Base-by-base conservation (phyloP, 2,329 filamentous ascomycete genomes). In the Spiromastix sp. region DNA sequence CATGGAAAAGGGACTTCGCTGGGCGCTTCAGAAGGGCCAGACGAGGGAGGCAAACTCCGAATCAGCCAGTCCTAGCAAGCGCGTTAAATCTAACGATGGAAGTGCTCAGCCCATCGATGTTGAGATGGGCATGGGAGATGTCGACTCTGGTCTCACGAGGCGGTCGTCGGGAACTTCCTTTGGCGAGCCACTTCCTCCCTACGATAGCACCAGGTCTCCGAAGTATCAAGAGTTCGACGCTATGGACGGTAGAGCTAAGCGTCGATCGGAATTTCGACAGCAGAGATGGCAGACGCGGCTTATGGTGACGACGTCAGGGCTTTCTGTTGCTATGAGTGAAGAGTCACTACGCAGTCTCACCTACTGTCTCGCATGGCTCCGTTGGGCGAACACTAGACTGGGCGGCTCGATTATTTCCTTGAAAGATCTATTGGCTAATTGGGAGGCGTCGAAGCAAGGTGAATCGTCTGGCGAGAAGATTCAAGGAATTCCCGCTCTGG, bases 321-420 rank as follows among this genome's bases (percentile, higher is more conserved):
- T 96, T 1, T 86, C 86, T 43, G 80, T 93, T 11, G 86, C 91
- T 1, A 85, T 98, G 72, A 93, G 82, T 49, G 81, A 93, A 12
- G 81, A 91, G 50, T 93, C 85, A 15, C 64, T 95, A 6, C 75
- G 79, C 34, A 91, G 81, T 42, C 65, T 98, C 27, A 85, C 84
- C 48, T 89, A 85, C 49, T 95, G 87, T 44, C 65, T 96, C 2
- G 72, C 72, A 16, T 83, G 86, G 70, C 66, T 96, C 30, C 74
- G 79, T 17, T 81, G 79, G 71, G 85, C 85, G 2, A 93, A 93
- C 42, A 77, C 76, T 5, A 83, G 85, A 52, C 77, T 96, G 38
- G 77, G 79, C 30, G 77, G 77, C 31, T 73, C 85, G 0, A 83
- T 94, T 43, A 66, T 72, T 11, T 79, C 80, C 3, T 61, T 96